phyloP scores from a whole-genome alignment of 1,284 basidiomycete genomes.

The Porphyrellus sp. region DNA sequence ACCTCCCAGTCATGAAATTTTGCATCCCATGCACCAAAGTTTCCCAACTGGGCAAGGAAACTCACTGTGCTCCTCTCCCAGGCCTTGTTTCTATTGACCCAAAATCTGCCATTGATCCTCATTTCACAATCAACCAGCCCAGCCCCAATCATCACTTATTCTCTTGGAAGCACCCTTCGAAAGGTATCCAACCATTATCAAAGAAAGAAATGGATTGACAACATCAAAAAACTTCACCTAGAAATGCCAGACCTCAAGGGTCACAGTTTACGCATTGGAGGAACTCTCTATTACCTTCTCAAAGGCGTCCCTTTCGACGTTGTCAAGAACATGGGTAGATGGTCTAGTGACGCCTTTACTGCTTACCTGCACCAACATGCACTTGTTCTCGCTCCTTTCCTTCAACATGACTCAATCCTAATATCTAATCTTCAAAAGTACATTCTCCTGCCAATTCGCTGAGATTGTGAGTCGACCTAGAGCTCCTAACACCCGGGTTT shows the following conservation, averaged over 20 bases:
- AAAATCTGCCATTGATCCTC: background rate
- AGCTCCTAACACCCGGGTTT: no score
- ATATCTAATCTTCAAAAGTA: no score
- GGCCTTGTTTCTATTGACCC: background rate
- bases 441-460: no score
- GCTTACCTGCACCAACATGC: background rate
- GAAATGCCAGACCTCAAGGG: background rate
- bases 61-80: background rate
- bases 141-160: background rate
- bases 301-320: background rate
- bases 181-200: conserved; percentile 1
- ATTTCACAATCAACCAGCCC: background rate
- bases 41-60: rapidly evolving
- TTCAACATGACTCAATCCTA: no score
- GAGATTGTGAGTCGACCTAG: no score
- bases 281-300: background rate
- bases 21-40: background rate
- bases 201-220: background rate
- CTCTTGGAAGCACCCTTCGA: conserved; percentile 9
- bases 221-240: background rate
- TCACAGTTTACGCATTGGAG: background rate
- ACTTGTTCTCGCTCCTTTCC: background rate
- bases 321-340: background rate
- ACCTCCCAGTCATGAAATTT: background rate
- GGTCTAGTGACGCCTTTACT: background rate